A percentile compares a stretch with the other conserved stretches of the same genome.
Evolutionary conservation across 164 flowering plant genomes (phyloP).

Genomic region (Vitis cinerea): DNA sequence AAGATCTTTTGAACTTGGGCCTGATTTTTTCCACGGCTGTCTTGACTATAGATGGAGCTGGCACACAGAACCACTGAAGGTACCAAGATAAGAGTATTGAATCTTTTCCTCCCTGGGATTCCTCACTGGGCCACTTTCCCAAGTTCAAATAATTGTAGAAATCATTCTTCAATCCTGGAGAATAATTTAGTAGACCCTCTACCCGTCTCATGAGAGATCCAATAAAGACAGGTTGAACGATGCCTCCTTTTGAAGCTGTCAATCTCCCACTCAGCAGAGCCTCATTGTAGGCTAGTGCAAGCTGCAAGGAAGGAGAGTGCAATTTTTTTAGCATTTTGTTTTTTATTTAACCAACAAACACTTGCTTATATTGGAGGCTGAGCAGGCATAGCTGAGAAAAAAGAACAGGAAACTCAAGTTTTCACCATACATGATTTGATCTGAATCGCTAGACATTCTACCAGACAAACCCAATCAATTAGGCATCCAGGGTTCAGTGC

Average conservation of each 20-base stretch:
- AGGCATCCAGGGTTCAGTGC: no score
- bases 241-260: conserved; percentile 49
- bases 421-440: no score
- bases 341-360: background rate
- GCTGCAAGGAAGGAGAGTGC: conserved; percentile 36
- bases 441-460: no score
- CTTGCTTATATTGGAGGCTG: no score
- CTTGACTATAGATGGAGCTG: conserved; percentile 45
- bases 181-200: conserved; percentile 55
- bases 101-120: conserved; percentile 16
- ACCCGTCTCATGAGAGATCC: conserved; percentile 71
- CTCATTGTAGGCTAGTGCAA: conserved; percentile 76
- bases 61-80: conserved; percentile 80
- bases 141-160: conserved; percentile 44
- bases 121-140: conserved; percentile 61
- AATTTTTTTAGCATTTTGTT: background rate
- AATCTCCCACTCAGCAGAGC: conserved; percentile 68
- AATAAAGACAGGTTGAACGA: conserved; percentile 69
- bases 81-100: conserved; percentile 68
- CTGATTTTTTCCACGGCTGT: conserved; percentile 51
- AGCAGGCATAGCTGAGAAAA: no score
- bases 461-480: no score
- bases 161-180: conserved; percentile 29
- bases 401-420: no score
- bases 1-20: conserved; percentile 26